Evolutionary conservation across 1,139 yeast species (phyloP).

Genomic region (Diutina sp.): DNA sequence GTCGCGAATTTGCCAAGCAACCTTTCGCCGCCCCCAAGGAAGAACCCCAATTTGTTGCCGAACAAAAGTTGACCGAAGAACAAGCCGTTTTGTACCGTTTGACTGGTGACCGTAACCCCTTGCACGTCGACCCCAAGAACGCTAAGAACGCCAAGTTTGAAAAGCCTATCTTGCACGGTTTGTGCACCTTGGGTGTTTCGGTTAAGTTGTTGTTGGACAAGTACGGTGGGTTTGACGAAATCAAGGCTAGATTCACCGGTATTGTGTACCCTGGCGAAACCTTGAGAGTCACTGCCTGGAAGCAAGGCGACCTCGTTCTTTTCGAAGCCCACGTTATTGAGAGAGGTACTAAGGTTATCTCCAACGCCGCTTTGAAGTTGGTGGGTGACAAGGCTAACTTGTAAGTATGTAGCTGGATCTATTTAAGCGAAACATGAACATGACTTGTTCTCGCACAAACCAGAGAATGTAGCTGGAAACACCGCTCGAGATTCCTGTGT

Average conservation of each 20-base stretch:
- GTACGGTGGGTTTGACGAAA: conserved; percentile 72
- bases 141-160: conserved; percentile 85
- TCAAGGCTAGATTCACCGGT: conserved; percentile 85
- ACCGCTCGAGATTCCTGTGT: neutral
- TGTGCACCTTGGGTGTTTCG: conserved; percentile 76
- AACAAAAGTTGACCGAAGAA: conserved; percentile 48
- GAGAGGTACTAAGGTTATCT: conserved; percentile 67
- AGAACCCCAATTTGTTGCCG: conserved; percentile 54
- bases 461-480: neutral
- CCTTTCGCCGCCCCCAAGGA: conserved; percentile 55
- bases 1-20: conserved; percentile 48
- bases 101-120: conserved; percentile 90
- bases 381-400: conserved; percentile 28
- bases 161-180: conserved; percentile 84
- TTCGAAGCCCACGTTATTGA: conserved; percentile 81
- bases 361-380: conserved; percentile 80
- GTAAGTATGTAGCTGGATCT: conserved; percentile 8
- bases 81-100: conserved; percentile 86
- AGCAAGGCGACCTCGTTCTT: conserved; percentile 49
- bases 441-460: neutral
- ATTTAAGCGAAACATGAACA: neutral
- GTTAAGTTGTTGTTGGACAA: conserved; percentile 68
- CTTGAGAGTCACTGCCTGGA: conserved; percentile 77
- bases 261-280: conserved; percentile 95
- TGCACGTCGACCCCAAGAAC: conserved; percentile 86